phyloP scores from a whole-genome alignment of 805 yeast species.

The Hagleromyces aurorensis region DNA sequence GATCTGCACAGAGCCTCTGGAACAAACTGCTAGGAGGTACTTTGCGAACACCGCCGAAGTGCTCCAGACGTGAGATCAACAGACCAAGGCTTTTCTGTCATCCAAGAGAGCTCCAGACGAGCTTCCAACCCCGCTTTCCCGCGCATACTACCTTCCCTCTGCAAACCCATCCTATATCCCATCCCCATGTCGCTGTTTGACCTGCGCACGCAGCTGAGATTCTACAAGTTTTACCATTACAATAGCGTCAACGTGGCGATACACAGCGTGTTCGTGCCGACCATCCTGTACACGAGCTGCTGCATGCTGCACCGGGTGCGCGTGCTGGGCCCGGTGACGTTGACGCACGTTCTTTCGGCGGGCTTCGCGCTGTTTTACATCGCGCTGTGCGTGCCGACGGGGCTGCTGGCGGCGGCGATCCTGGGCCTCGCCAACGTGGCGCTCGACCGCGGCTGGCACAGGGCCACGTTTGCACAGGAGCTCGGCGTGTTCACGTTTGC shows the following conservation, averaged over 20 bases:
- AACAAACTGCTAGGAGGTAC: too few species aligned
- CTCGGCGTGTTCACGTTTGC: constrained; percentile 40
- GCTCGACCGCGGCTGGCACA: constrained; percentile 14
- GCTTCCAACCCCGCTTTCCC: too few species aligned
- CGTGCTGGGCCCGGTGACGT: constrained; percentile 29
- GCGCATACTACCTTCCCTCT: too few species aligned
- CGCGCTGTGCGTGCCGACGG: constrained; percentile 44
- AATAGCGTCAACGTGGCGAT: constrained; percentile 57
- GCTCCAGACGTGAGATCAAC: too few species aligned
- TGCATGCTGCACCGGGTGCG: constrained; percentile 14
- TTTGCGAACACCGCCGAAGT: too few species aligned
- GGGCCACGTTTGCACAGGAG: constrained; percentile 14
- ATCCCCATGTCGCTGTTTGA: constrained; percentile 8
- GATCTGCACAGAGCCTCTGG: too few species aligned
- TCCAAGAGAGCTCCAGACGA: too few species aligned
- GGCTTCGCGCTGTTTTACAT: constrained; percentile 53
- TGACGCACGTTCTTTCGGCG: constrained; percentile 40
- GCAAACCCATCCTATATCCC: too few species aligned
- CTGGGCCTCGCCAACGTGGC: constrained; percentile 30
- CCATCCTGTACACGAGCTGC: constrained; percentile 49
- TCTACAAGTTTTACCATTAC: constrained; percentile 50
- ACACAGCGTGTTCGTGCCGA: constrained; percentile 75
- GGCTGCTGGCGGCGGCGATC: constrained; percentile 37
- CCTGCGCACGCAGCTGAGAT: constrained; percentile 40
- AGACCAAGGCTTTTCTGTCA: too few species aligned